Base-by-base conservation (phyloP, 768 basidiomycete genomes). In the Hortiboletus flavorubellus region DNA sequence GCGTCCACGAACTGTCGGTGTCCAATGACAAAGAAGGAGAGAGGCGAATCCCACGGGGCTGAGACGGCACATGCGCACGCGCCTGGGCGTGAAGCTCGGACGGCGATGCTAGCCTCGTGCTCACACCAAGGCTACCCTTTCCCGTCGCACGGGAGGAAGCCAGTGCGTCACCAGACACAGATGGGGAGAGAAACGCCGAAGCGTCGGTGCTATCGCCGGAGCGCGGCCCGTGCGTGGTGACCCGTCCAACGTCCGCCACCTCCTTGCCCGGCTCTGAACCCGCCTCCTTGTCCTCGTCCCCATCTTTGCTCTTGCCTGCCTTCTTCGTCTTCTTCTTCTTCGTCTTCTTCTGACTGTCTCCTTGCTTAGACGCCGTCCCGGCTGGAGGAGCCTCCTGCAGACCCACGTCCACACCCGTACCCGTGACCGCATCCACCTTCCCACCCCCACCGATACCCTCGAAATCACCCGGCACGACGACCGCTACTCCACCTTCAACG, bases 1-100 rank as follows among this genome's bases (percentile, higher is more conserved):
- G 84, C 21, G 87, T 89, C 88, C 88, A 89, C 5, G 84, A 83
- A 34, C 78, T 75, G 59, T 87, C 84, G 2, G 79, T 81, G 55
- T 81, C 81, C 16, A 69, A 53, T 15, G 67, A 65, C 18, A 62
- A 58, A 5, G 63, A 62, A 3, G 63, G 47, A 6, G 63, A 62
- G 4, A 62, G 47, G 5, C 56, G 53, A 29, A 51, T 53, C 41
- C 59, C 62, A 31, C 58, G 59, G n/a, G 46, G 37, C 11, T 52
- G 46, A 70, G 64, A 37, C 21, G 41, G 43, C 23, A 15, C 34
- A 35, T 35, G 5, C 14, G 12, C 34, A 35, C 34, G 34, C 34
- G 33, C 41, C 30, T 51, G 54, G 9, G 43, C 34, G 15, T 72
- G 76, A 41, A 69, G 68, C 31, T 65, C 64, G 33, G 53, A 45